Evolutionary conservation across 164 flowering plant species (phyloP).

Genomic region (Liriodendron chinense): DNA sequence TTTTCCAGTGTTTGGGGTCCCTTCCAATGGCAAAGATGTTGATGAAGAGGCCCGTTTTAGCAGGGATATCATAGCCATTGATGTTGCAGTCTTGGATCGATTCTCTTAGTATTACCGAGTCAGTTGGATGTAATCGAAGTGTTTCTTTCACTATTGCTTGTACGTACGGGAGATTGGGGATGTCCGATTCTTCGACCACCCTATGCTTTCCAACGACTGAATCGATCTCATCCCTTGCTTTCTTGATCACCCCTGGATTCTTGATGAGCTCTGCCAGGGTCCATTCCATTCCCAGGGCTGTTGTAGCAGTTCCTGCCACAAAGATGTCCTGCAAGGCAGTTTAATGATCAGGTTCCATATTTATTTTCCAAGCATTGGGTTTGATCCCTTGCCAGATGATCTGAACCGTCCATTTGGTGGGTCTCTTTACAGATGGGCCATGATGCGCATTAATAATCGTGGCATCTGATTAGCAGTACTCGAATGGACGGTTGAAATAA

Average conservation of each 20-base stretch:
- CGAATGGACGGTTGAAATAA: too few relatives aligned
- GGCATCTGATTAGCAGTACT: too few relatives aligned
- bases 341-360: too few relatives aligned
- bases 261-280: slow-evolving; percentile 45
- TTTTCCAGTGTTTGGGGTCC: slow-evolving; percentile 55
- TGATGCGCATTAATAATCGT: too few relatives aligned
- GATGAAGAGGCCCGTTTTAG: slow-evolving; percentile 36
- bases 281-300: slow-evolving; percentile 39
- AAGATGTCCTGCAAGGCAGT: slow-evolving; percentile 31
- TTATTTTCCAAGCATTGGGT: too few relatives aligned
- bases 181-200: slow-evolving; percentile 40
- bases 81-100: slow-evolving; percentile 34
- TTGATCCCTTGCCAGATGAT: too few relatives aligned
- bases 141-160: slow-evolving; percentile 54
- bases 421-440: too few relatives aligned
- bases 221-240: slow-evolving; percentile 37
- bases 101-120: slow-evolving; percentile 37
- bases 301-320: slow-evolving; percentile 44
- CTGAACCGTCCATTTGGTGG: too few relatives aligned
- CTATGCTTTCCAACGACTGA: slow-evolving; percentile 34
- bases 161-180: slow-evolving; percentile 37
- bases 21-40: slow-evolving; percentile 59
- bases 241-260: slow-evolving; percentile 28
- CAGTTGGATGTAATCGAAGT: slow-evolving; percentile 51
- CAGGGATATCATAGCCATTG: slow-evolving; percentile 42